Evolutionary conservation across 257 asterid genomes (phyloP).

Genomic region (Verbena officinalis): DNA sequence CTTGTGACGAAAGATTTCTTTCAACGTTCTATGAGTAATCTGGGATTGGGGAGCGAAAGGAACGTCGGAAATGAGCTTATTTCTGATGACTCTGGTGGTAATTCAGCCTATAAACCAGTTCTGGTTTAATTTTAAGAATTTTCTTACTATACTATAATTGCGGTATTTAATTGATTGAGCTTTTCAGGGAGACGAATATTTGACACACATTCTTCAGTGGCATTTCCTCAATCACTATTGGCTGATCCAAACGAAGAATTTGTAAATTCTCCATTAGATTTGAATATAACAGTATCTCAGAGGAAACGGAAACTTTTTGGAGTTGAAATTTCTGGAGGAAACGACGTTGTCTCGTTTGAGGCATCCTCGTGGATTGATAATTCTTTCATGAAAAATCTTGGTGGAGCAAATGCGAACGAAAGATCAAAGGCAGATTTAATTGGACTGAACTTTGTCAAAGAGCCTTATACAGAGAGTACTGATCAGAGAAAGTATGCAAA

Average conservation of each 20-base stretch:
- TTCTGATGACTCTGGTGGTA: constrained; percentile 45
- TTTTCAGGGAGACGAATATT: constrained; percentile 43
- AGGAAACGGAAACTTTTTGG: constrained; percentile 64
- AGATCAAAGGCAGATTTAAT: constrained; percentile 29
- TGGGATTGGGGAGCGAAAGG: constrained; percentile 28
- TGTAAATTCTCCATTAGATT: constrained; percentile 29
- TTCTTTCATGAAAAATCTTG: constrained; percentile 33
- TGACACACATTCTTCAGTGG: constrained; percentile 29
- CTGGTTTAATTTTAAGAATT: constrained; percentile 8
- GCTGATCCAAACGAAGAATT: constrained; percentile 35
- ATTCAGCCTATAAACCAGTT: constrained; percentile 10
- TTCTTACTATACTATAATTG: constrained; percentile 9
- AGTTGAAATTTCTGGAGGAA: constrained; percentile 60
- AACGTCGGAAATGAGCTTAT: constrained; percentile 41
- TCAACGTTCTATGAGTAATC: constrained; percentile 26
- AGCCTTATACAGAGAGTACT: constrained; percentile 8
- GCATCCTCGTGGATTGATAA: constrained; percentile 34
- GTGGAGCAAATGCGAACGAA: constrained; percentile 22
- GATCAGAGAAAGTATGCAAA: constrained; percentile 25
- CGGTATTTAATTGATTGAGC: constrained; percentile 17
- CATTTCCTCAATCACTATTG: constrained; percentile 28
- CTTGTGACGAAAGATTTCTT: constrained; percentile 35
- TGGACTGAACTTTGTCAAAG: not conserved
- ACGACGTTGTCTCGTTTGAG: constrained; percentile 26
- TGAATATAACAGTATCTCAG: constrained; percentile 36